These are phyloP conservation scores for Neurospora cerealis DNA, from an alignment of 495 filamentous ascomycete genomes.

Conservation along the genomic window DNA sequence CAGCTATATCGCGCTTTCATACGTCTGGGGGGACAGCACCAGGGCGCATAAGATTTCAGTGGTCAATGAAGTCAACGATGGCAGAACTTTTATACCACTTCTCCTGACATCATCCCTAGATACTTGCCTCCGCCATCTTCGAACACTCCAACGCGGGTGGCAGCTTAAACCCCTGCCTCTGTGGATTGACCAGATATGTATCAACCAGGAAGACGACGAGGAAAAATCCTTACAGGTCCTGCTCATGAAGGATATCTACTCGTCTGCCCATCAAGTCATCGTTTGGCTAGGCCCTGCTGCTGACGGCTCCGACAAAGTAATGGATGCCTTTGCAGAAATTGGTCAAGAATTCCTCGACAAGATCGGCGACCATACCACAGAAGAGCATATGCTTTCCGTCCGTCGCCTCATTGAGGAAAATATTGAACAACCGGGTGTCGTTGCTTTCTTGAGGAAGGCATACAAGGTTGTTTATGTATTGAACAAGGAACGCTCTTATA, in stretches of 20 bases:
- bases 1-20: not conserved
- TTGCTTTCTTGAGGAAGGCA: not conserved
- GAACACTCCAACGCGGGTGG: not conserved
- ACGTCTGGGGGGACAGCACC: not conserved
- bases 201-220: slow-evolving; percentile 16
- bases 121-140: not conserved
- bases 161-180: not conserved
- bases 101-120: not conserved
- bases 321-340: not conserved
- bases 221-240: slow-evolving; percentile 18
- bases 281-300: slow-evolving; percentile 17
- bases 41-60: not conserved
- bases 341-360: not conserved
- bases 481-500: not conserved
- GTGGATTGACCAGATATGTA: slow-evolving; percentile 22
- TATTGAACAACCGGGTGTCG: not conserved
- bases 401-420: not conserved
- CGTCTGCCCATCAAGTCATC: slow-evolving; percentile 7
- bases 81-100: not conserved
- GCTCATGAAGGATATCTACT: slow-evolving; percentile 20
- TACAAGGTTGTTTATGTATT: not conserved
- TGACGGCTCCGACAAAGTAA: not conserved
- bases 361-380: not conserved
- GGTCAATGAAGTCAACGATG: not conserved
- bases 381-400: not conserved